A percentile compares a stretch with the other conserved stretches of the same genome.
Evolutionary conservation across 352 stramenopile genomes (phyloP).

Genomic region (Phytophthora cajani): DNA sequence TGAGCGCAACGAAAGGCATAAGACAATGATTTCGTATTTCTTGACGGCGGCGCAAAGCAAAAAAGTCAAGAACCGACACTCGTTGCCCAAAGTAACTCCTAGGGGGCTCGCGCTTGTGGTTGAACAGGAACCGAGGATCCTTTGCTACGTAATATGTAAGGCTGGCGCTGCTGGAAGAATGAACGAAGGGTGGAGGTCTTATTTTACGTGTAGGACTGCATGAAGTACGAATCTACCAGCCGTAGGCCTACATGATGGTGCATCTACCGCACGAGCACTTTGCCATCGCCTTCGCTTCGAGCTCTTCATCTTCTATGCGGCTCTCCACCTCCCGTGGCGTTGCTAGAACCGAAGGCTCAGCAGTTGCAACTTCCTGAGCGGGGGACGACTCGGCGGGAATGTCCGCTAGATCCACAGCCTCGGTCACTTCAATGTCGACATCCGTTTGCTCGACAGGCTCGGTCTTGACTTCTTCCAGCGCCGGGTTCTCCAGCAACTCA

Average conservation of each 20-base stretch:
- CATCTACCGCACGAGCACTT: conserved; percentile 69
- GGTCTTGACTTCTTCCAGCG: conserved; percentile 3
- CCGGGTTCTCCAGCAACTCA: not conserved
- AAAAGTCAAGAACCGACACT: not conserved
- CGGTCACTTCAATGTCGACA: conserved; percentile 22
- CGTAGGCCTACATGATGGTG: conserved; percentile 62
- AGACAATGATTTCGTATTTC: not conserved
- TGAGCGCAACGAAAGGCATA: not conserved
- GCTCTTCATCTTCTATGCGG: conserved; percentile 39
- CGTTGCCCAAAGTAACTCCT: not conserved
- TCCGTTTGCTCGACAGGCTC: conserved; percentile 17
- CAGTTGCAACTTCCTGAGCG: conserved; percentile 12
- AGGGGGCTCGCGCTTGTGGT: too few relatives aligned
- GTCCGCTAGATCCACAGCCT: conserved; percentile 2
- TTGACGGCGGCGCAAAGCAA: not conserved
- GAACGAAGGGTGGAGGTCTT: not conserved
- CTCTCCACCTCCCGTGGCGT: conserved; percentile 17
- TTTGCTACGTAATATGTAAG: too few relatives aligned
- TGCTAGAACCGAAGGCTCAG: conserved; percentile 14
- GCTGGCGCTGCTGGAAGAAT: not conserved
- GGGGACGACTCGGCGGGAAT: conserved; percentile 4
- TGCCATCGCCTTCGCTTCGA: conserved; percentile 71
- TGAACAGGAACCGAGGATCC: too few relatives aligned
- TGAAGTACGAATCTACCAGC: not conserved
- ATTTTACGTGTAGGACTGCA: conserved; percentile 6